A percentile compares a stretch with the other conserved stretches of the same genome.
Evolutionary conservation across 1,284 basidiomycete species (phyloP).

Genomic region (Tremellales sp.): DNA sequence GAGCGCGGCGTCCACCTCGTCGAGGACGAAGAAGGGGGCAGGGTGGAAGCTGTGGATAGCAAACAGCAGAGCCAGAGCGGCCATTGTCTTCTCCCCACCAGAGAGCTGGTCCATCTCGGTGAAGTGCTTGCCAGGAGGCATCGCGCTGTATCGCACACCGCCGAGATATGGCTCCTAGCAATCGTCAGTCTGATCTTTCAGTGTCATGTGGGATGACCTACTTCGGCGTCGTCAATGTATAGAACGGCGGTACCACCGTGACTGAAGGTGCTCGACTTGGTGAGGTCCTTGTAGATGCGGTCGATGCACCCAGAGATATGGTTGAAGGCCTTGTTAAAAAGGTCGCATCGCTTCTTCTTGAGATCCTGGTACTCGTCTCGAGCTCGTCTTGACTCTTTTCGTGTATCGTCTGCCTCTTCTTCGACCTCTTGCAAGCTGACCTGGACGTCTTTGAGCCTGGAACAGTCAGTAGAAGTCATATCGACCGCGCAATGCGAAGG

Average conservation of each 20-base stretch:
- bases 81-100: conserved; percentile 97
- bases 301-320: conserved; percentile 95
- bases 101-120: conserved; percentile 98
- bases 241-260: conserved; percentile 90
- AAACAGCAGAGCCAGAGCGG: conserved; percentile 89
- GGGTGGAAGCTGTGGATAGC: conserved; percentile 98
- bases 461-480: conserved; percentile 43
- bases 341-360: conserved; percentile 72
- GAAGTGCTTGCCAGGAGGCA: conserved; percentile 99
- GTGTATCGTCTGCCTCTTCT: conserved; percentile 55
- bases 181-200: neutral
- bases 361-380: conserved; percentile 87
- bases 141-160: conserved; percentile 97
- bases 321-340: conserved; percentile 94
- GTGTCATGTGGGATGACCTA: conserved; percentile 50
- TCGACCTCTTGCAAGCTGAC: conserved; percentile 55
- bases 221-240: conserved; percentile 90
- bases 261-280: conserved; percentile 85
- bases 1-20: conserved; percentile 88
- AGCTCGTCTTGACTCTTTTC: conserved; percentile 78
- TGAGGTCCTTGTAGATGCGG: conserved; percentile 95
- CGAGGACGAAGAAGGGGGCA: conserved; percentile 96
- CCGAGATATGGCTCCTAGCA: conserved; percentile 85
- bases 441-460: conserved; percentile 84
- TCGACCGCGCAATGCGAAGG: conserved; percentile 36